phyloP scores from a whole-genome alignment of 1,284 basidiomycete species.

The Tetrapyrgos nigripes region DNA sequence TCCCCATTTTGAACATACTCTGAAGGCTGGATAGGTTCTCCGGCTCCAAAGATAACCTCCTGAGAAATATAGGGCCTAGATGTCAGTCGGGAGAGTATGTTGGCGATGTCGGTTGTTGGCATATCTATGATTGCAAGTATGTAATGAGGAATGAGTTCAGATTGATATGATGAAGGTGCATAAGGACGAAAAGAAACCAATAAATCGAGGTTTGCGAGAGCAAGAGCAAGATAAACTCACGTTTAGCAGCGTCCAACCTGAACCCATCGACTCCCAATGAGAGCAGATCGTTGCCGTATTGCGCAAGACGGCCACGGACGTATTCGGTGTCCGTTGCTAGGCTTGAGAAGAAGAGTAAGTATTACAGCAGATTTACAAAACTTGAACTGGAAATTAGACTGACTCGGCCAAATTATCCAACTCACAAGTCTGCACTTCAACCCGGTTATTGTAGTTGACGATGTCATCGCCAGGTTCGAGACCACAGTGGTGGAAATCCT shows the following conservation, averaged over 20 bases:
- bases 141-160: background rate
- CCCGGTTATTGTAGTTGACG: constrained; percentile 55
- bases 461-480: constrained; percentile 59
- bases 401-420: constrained; percentile 65
- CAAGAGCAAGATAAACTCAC: constrained; percentile 45
- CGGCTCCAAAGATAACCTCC: constrained; percentile 61
- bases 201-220: too few species aligned
- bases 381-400: constrained; percentile 20
- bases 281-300: constrained; percentile 66
- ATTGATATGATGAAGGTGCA: too few species aligned
- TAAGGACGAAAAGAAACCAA: background rate
- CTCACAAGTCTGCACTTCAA: constrained; percentile 68
- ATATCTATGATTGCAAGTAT: constrained; percentile 50
- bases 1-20: constrained; percentile 65
- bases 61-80: constrained; percentile 59
- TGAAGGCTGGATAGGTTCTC: constrained; percentile 60
- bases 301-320: constrained; percentile 57
- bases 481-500: constrained; percentile 73
- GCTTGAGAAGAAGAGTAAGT: constrained; percentile 32
- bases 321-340: constrained; percentile 67
- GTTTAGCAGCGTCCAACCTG: constrained; percentile 71
- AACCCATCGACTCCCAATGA: constrained; percentile 70
- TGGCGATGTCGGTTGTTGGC: constrained; percentile 54
- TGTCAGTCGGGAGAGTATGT: constrained; percentile 55
- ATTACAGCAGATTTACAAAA: background rate